Percentiles rank a stretch among this genome's conserved stretches.
Conservation (phyloP, 2,329 filamentous ascomycete genomes). For the Coniella lustricola region DNA sequence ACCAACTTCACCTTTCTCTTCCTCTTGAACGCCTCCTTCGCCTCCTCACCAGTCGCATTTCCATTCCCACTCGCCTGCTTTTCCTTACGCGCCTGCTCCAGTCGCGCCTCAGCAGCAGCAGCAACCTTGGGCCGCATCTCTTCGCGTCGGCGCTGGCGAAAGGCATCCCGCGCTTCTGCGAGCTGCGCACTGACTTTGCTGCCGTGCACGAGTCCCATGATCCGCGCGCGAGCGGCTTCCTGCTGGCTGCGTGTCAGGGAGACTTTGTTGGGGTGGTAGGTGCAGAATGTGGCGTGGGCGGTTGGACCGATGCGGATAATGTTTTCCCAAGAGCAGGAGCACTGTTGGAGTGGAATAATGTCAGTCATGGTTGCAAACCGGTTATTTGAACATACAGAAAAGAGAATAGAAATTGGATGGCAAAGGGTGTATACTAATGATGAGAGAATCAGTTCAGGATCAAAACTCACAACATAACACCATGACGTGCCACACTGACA, state of each 20-base stretch:
- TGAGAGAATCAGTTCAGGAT: no score
- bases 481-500: constrained; percentile 12
- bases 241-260: constrained; percentile 8
- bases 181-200: constrained; percentile 13
- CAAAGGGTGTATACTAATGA: no score
- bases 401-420: no score
- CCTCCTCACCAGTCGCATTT: neutral
- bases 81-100: constrained; percentile 1
- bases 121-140: constrained; percentile 13
- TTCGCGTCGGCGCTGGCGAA: constrained; percentile 10
- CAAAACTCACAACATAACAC: constrained; percentile 14
- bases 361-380: no score
- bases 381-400: no score
- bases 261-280: constrained; percentile 15
- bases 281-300: constrained; percentile 14
- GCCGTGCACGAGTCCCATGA: constrained; percentile 16
- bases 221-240: constrained; percentile 6
- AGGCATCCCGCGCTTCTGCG: constrained; percentile 7
- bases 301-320: constrained; percentile 6
- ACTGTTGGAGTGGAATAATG: no score
- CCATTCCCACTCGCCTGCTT: neutral
- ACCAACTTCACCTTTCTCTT: constrained; percentile 12
- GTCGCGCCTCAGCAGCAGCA: constrained; percentile 10
- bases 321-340: constrained; percentile 12
- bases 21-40: neutral